Evolutionary conservation across 768 basidiomycete genomes (phyloP), one percentile per base, ranked within the genome.

Genomic region (Candolleomyces efflorescens): DNA sequence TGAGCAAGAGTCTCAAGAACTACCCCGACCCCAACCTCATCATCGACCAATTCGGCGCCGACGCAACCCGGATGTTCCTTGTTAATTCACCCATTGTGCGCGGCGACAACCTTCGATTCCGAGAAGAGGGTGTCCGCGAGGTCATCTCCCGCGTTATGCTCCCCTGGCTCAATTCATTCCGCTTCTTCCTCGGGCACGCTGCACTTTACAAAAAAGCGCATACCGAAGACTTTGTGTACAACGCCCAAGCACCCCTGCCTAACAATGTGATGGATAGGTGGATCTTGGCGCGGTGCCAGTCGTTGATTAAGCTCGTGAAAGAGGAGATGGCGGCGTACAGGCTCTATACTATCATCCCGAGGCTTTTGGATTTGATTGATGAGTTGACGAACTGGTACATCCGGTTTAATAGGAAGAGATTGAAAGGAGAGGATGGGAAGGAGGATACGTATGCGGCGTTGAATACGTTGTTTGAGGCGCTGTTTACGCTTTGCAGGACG

Each of bases 341-440:
- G 62, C 82, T 99, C 13, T 98, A 98, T 75, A 98, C 94, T 62
- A 90, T 99, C 76, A 93, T 98, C 61, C 94, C 94, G n/a, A 85
- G 93, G 36, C 78, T 98, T 43, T 78, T 98, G 58, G 89, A 91
- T 62, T 86, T 99, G 58, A 82, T 99, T 27, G 93, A 96, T 63
- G 97, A 98, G 71, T 80, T 98, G 59, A 99, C 97, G 20, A 99
- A 99, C 69, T 98, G 95, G 94, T 99, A 99, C 74, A 98, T 99
- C 68, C 93, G 97, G 49, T 98, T 98, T 78, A 99, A 99, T 74
- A 87, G 97, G 45, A 89, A 88, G 63, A 84, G 97, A 15, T 77
- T 99, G 59, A 99, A 99, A 80, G 97, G 97, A 46, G 92, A 96
- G 70, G 89, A 93, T 65, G 91, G 96, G 2, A 78, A 81, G 56